Evolutionary conservation across 495 filamentous ascomycete genomes (phyloP).

Genomic region (Bryoglossum gracile): DNA sequence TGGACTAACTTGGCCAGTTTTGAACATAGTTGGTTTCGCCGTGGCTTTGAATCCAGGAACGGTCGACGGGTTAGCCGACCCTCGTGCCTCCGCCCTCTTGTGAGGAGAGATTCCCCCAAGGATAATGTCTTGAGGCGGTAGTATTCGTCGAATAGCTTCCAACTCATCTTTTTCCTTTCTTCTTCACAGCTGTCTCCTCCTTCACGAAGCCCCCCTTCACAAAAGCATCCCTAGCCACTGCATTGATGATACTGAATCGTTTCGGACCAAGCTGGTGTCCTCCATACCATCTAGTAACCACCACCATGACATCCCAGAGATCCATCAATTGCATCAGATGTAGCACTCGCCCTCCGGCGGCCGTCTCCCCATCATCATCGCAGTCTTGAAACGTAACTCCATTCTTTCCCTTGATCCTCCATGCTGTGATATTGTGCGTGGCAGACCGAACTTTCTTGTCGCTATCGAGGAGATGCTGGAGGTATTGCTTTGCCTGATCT

Average conservation of each 20-base stretch:
- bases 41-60: too few relatives aligned
- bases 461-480: conserved; percentile 65
- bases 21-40: too few relatives aligned
- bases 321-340: conserved; percentile 94
- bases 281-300: conserved; percentile 96
- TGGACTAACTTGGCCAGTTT: too few relatives aligned
- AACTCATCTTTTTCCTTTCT: conserved; percentile 52
- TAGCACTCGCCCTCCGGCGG: conserved; percentile 76
- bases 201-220: conserved; percentile 65
- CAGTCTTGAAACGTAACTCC: conserved; percentile 71
- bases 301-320: conserved; percentile 83
- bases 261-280: conserved; percentile 81
- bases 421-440: conserved; percentile 81
- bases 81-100: too few relatives aligned
- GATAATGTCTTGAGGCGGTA: not conserved
- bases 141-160: not conserved
- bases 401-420: conserved; percentile 41
- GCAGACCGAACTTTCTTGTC: conserved; percentile 79
- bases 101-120: too few relatives aligned
- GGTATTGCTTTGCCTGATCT: conserved; percentile 56
- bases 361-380: conserved; percentile 95
- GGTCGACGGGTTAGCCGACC: too few relatives aligned
- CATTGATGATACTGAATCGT: conserved; percentile 83
- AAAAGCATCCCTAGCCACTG: conserved; percentile 76
- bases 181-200: conserved; percentile 37